These are phyloP conservation scores for Saxophila tyrrhenica DNA, from an alignment of 495 filamentous ascomycete species.

Conservation along the genomic window DNA sequence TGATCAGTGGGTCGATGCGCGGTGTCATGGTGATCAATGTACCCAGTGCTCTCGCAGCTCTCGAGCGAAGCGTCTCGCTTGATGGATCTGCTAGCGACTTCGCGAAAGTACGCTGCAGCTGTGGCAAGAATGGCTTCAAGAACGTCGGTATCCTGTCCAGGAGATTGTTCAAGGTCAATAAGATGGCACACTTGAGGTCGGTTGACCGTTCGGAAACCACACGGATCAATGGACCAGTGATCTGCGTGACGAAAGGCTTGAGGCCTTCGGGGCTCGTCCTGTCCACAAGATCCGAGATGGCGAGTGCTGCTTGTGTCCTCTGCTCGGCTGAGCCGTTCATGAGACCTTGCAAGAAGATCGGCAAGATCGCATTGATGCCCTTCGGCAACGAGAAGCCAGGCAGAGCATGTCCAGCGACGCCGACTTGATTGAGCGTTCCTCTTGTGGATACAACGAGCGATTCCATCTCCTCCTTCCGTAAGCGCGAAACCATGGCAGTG, in stretches of 20 bases:
- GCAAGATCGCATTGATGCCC: slow-evolving; percentile 91
- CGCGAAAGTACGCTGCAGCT: slow-evolving; percentile 92
- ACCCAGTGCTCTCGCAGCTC: slow-evolving; percentile 91
- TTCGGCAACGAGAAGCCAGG: slow-evolving; percentile 88
- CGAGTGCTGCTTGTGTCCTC: slow-evolving; percentile 79
- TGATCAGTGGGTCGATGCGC: slow-evolving; percentile 82
- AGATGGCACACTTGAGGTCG: slow-evolving; percentile 90
- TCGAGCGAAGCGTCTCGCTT: slow-evolving; percentile 73
- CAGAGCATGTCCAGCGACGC: slow-evolving; percentile 72
- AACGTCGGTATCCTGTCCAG: slow-evolving; percentile 93
- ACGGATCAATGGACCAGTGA: slow-evolving; percentile 92
- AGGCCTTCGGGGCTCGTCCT: slow-evolving; percentile 72
- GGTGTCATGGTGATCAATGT: slow-evolving; percentile 94
- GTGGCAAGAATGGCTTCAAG: slow-evolving; percentile 92
- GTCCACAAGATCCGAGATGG: slow-evolving; percentile 91
- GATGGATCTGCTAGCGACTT: slow-evolving; percentile 88
- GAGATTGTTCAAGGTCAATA: slow-evolving; percentile 87
- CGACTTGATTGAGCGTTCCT: slow-evolving; percentile 72
- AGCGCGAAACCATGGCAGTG: slow-evolving; percentile 69
- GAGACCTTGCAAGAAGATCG: slow-evolving; percentile 93
- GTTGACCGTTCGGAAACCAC: slow-evolving; percentile 91
- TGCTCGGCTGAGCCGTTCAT: slow-evolving; percentile 93
- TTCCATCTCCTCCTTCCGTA: slow-evolving; percentile 98
- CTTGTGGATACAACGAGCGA: slow-evolving; percentile 77
- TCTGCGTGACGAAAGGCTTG: slow-evolving; percentile 90